Percentiles rank a stretch among this genome's conserved stretches.
phyloP scores from a whole-genome alignment of 169 alveolate genomes.

The Cryptosporidium tyzzeri region DNA sequence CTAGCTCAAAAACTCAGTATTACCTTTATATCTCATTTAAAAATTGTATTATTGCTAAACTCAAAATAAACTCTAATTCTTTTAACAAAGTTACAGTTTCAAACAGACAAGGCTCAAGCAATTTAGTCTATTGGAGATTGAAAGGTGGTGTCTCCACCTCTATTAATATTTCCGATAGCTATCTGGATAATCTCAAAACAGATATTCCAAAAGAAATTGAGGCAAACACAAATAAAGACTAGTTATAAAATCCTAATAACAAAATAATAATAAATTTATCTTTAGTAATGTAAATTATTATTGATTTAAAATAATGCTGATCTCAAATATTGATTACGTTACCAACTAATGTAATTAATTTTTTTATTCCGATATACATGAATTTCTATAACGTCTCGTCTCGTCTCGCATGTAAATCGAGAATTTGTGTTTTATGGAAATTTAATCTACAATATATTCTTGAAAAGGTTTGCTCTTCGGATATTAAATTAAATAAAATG shows the following conservation, averaged over 20 bases:
- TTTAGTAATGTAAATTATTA: background rate
- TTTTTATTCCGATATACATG: background rate
- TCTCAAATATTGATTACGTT: background rate
- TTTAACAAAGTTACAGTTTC: background rate
- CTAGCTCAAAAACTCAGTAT: background rate
- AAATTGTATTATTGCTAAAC: conserved; percentile 28
- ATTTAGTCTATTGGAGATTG: conserved; percentile 53
- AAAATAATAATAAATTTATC: background rate
- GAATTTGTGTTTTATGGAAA: too few species aligned
- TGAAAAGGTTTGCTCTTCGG: background rate
- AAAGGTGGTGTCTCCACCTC: conserved; percentile 59
- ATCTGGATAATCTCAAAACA: background rate
- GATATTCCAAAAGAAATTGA: background rate
- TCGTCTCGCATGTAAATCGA: background rate
- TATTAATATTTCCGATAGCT: background rate
- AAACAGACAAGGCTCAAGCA: background rate
- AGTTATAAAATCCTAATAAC: background rate
- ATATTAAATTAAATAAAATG: background rate
- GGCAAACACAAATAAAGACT: background rate
- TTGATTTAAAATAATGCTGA: background rate
- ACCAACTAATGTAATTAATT: background rate
- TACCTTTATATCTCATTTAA: conserved; percentile 46
- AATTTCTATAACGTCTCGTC: too few species aligned
- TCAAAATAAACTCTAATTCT: background rate
- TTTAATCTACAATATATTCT: too few species aligned